These are phyloP conservation scores for Celoporthe dispersa DNA, from an alignment of 2,329 filamentous ascomycete species.

Conservation along the genomic window DNA sequence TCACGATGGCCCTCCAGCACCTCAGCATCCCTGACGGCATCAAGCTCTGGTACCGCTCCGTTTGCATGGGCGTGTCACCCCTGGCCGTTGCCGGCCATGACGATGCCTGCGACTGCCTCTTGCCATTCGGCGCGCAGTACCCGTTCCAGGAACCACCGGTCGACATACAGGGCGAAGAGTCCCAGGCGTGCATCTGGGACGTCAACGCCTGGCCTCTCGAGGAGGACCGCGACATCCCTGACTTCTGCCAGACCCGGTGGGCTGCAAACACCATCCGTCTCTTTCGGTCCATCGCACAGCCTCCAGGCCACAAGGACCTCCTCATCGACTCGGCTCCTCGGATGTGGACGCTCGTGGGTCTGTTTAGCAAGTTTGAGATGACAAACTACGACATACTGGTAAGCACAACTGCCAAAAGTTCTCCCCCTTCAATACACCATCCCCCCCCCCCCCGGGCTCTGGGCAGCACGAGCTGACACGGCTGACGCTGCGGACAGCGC, in stretches of 20 bases:
- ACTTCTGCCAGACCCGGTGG: constrained; percentile 69
- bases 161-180: background rate
- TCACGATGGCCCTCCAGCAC: constrained; percentile 16
- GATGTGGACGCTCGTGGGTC: constrained; percentile 67
- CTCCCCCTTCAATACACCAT: background rate
- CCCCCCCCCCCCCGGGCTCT: background rate
- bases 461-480: background rate
- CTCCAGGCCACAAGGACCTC: constrained; percentile 48
- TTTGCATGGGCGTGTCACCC: constrained; percentile 9
- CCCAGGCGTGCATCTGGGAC: constrained; percentile 11
- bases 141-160: constrained; percentile 7
- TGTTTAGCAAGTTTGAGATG: constrained; percentile 64
- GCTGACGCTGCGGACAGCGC: constrained; percentile 36
- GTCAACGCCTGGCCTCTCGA: constrained; percentile 32
- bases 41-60: constrained; percentile 27
- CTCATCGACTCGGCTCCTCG: constrained; percentile 67
- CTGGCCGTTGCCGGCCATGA: constrained; percentile 26
- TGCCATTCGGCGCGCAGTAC: constrained; percentile 7
- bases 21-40: constrained; percentile 21
- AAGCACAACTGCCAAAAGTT: constrained; percentile 29
- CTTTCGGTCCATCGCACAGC: constrained; percentile 57
- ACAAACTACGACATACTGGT: constrained; percentile 42
- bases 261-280: constrained; percentile 66
- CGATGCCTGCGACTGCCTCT: constrained; percentile 22
- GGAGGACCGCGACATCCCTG: constrained; percentile 46